These are phyloP conservation scores for Ceratobasidium sp. DNA, from an alignment of 1,284 basidiomycete genomes.

Conservation along the genomic window DNA sequence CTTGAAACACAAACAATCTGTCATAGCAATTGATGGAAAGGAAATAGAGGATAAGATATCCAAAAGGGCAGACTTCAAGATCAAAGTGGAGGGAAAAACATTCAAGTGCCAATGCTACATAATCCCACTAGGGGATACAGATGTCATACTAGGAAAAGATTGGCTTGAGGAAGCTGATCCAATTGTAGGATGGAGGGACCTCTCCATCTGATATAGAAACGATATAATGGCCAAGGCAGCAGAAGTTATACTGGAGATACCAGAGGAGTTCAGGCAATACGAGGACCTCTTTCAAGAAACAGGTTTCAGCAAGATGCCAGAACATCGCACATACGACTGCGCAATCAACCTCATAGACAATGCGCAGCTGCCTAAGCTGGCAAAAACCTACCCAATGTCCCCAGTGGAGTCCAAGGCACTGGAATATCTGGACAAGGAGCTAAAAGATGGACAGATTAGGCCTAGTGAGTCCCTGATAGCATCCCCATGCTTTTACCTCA, in stretches of 20 bases:
- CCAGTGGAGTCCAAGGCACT: too few species aligned
- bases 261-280: conserved; percentile 11
- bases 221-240: background rate
- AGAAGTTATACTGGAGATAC: background rate
- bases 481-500: too few species aligned
- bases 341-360: conserved; percentile 15
- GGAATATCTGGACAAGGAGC: conserved; percentile 1
- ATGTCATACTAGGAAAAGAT: background rate
- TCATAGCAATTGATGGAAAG: background rate
- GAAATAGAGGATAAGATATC: background rate
- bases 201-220: background rate
- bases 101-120: background rate
- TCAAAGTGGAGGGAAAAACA: background rate
- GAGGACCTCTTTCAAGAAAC: background rate
- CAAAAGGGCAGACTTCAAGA: background rate
- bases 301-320: background rate
- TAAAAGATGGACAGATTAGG: conserved; percentile 13
- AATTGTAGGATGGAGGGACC: background rate
- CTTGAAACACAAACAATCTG: background rate
- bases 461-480: too few species aligned
- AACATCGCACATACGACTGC: conserved; percentile 18
- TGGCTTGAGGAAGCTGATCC: conserved; percentile 3
- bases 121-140: background rate
- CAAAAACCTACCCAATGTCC: background rate
- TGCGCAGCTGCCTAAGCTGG: background rate